These are phyloP conservation scores for Helichrysum umbraculigerum DNA, from an alignment of 129 eudicot species.

Conservation along the genomic window DNA sequence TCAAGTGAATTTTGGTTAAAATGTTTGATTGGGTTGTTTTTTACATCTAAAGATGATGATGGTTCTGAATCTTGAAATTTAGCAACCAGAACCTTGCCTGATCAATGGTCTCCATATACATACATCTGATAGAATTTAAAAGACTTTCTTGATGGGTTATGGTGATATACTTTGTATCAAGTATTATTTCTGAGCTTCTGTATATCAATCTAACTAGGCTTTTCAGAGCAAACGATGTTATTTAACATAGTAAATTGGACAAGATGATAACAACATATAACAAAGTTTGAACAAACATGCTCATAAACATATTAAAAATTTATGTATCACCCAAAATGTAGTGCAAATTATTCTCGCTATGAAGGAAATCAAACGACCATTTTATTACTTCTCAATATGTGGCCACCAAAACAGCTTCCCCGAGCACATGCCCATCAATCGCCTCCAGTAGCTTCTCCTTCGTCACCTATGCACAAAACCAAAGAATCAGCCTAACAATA, in stretches of 20 bases:
- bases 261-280: background rate
- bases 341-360: background rate
- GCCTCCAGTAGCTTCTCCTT: conserved; percentile 73
- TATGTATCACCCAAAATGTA: background rate
- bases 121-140: too few relatives aligned
- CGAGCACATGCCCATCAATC: conserved; percentile 70
- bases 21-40: background rate
- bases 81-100: background rate
- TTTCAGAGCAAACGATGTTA: too few relatives aligned
- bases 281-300: background rate
- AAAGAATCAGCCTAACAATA: too few relatives aligned
- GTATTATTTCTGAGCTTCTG: too few relatives aligned
- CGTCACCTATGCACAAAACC: conserved; percentile 51
- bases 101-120: background rate
- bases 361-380: background rate
- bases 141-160: too few relatives aligned
- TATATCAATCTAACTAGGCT: too few relatives aligned
- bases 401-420: conserved; percentile 66
- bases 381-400: background rate
- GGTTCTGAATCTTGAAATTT: background rate
- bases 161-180: too few relatives aligned
- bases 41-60: too few relatives aligned
- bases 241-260: background rate
- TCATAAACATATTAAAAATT: background rate
- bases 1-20: too few relatives aligned